phyloP scores from a whole-genome alignment of 2,329 filamentous ascomycete species.

The Diaporthe sp. region DNA sequence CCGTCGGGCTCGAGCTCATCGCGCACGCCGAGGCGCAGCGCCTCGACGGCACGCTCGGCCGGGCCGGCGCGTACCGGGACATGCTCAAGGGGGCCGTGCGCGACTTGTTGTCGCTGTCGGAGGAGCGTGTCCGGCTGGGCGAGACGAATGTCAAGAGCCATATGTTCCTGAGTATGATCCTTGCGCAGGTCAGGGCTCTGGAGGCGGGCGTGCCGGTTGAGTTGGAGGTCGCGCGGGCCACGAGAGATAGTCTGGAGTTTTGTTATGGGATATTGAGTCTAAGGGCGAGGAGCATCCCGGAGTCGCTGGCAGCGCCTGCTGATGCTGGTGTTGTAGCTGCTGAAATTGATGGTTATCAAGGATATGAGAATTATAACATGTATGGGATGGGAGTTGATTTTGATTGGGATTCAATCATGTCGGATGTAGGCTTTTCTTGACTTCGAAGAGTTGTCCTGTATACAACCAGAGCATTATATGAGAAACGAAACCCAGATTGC shows the following conservation, averaged over 20 bases:
- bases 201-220: conserved; percentile 48
- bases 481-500: neutral
- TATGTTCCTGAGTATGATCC: conserved; percentile 56
- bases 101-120: conserved; percentile 48
- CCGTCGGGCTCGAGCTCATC: conserved; percentile 56
- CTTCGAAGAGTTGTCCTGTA: too few species aligned
- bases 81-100: conserved; percentile 51
- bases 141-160: conserved; percentile 62
- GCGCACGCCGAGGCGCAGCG: conserved; percentile 48
- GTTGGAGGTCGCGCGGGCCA: conserved; percentile 49
- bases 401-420: conserved; percentile 15
- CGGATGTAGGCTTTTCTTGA: conserved; percentile 19
- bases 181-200: conserved; percentile 56
- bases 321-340: neutral
- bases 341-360: neutral
- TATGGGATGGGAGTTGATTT: neutral
- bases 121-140: conserved; percentile 52
- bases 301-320: neutral
- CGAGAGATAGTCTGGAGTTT: conserved; percentile 51
- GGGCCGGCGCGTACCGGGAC: conserved; percentile 47
- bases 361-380: neutral
- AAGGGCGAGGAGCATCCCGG: neutral
- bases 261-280: conserved; percentile 49
- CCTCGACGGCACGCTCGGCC: conserved; percentile 49
- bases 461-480: neutral